Evolutionary conservation across 176 grass and related monocot genomes (phyloP), one percentile per base, ranked within the genome.

Genomic region (Alloteropsis semialata): DNA sequence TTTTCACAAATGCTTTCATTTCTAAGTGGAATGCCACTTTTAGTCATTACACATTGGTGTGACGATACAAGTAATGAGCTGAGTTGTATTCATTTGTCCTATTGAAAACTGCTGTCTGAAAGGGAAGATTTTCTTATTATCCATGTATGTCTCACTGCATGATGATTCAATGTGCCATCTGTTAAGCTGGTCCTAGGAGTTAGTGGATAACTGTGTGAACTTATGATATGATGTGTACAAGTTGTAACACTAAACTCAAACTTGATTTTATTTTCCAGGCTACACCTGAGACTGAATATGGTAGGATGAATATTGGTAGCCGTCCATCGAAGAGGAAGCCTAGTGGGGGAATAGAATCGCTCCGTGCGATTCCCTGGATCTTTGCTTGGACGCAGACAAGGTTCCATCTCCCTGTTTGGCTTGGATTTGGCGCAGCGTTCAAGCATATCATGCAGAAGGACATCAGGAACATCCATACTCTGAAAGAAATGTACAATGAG

Each of bases 361-460:
- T 99, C 51, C 96, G 96, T 75, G 96, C 96, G 44, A 99, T 99
- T 64, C 96, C 96, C 71, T 99, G 96, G 96, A 99, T 99, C 55
- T 99, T 99, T 90, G 96, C 96, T 61, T 99, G 96, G 96, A 99
- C 96, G 8, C 96, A 99, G 65, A 99, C 96, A 76, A 92, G 96
- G 50, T 99, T 99, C 79, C 96, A 99, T 88, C 89, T 99, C 59
- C 96, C 96, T 69, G 93, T 99, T 72, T 99, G 96, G 93, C 93
- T 99, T 65, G 96, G 96, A 76, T 99, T 96, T 83, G 89, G 96
- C 5, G 87, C 82, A 75, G 96, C 96, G 0, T 87, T 99, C 85
- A 96, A 93, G 74, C 81, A 96, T 69, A 46, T 93, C 34, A 60
- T 99, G 77, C 81, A 90, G 49, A 94, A 96, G 81, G 93, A 96